Conservation (phyloP, 116 monocot genomes). For the Cymodocea nodosa region DNA sequence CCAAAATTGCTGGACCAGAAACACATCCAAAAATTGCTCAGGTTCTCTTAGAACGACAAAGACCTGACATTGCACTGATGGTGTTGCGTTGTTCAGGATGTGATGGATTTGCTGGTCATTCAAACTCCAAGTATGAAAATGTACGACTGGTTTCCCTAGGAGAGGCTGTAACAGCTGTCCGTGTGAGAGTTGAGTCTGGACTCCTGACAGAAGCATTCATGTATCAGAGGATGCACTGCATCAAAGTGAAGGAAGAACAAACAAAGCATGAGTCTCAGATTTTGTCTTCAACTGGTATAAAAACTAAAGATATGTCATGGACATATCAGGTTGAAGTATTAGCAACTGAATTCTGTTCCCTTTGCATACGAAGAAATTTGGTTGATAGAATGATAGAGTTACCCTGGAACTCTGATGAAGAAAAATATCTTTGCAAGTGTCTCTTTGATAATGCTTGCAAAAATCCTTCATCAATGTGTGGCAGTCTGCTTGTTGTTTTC, state of each 20-base stretch:
- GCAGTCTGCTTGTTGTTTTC: slow-evolving; percentile 86
- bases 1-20: slow-evolving; percentile 56
- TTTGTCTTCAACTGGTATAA: slow-evolving; percentile 3
- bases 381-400: slow-evolving; percentile 94
- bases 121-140: slow-evolving; percentile 21
- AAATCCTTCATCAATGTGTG: slow-evolving; percentile 39
- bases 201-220: slow-evolving; percentile 86
- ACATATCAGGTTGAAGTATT: slow-evolving; percentile 47
- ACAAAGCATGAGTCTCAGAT: slow-evolving; percentile 12
- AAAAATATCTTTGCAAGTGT: slow-evolving; percentile 64
- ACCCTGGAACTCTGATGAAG: slow-evolving; percentile 86
- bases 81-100: slow-evolving; percentile 61
- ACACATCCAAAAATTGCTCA: slow-evolving; percentile 75
- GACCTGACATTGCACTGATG: slow-evolving; percentile 59
- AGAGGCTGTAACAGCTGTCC: slow-evolving; percentile 60
- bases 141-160: slow-evolving; percentile 24
- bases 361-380: slow-evolving; percentile 68
- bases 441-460: slow-evolving; percentile 51
- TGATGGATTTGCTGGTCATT: slow-evolving; percentile 43
- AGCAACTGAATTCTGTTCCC: slow-evolving; percentile 68
- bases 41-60: slow-evolving; percentile 74
- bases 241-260: slow-evolving; percentile 38
- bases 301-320: slow-evolving; percentile 21
- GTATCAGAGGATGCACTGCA: slow-evolving; percentile 62
- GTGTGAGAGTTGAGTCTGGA: slow-evolving; percentile 80